Base-by-base conservation (phyloP, 768 basidiomycete genomes). In the Suillus tomentosus region DNA sequence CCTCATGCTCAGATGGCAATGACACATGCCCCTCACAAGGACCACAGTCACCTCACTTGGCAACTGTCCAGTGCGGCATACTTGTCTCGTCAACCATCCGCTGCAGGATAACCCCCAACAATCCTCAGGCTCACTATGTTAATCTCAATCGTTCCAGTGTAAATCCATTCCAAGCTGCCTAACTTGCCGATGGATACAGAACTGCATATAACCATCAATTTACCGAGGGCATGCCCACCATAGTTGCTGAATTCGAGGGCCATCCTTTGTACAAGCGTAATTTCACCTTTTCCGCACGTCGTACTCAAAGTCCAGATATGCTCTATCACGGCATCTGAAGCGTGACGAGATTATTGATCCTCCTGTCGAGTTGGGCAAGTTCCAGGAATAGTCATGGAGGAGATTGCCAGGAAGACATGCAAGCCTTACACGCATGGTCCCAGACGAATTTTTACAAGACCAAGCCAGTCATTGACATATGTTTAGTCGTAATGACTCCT, bases 171-270 rank as follows among this genome's bases (percentile, higher is more conserved):
- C 90, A 92, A 72, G 24, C 24, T 24, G 24, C 24, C 24, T 2
- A 24, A 24, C 24, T 24, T 24, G 24, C 24, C 24, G 24, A 24
- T 24, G 77, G 95, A 98, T 70, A 91, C 92, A 31, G 94, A 97
- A 76, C 79, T 99, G 27, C 82, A 91, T 64, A 79, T 24, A 24
- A 79, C 0, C 86, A 86, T 64, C 91, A 94, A 72, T 74, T 92
- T 73, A 88, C 84, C 55, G 96, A 96, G 77, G 94, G 90, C 27
- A 97, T 99, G 95, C 97, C 97, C 1, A 89, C 88, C 19, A 89
- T 91, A 13, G 82, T 99, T 62, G 81, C 84, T 34, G 97, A 94
- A 2, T 99, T 99, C 85, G 97, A 99, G 74, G 90, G 94, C 71
- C 97, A 99, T 77, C 94, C 96, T 5, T 72, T 96, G 90, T 96